Base-by-base conservation (phyloP, 306 rosid genomes). In the Cucurbita moschata region DNA sequence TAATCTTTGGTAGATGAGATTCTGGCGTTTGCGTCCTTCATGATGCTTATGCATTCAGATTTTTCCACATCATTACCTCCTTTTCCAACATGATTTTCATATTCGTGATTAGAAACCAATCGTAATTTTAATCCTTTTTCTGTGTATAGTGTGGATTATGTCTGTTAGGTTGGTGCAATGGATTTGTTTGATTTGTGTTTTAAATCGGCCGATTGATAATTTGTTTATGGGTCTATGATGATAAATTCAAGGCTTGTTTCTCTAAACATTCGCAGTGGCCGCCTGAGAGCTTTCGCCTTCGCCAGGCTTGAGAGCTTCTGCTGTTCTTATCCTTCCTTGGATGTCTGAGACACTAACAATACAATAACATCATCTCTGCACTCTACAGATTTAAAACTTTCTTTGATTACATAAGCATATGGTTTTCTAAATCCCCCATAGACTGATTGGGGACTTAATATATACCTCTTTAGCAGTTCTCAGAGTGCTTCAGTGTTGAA, bases 21-120 rank as follows among this genome's bases (percentile, higher is more conserved):
- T 85, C 89, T 87, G 88, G 90, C 89, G 80, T 80, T 70, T 50
- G 83, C 79, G 78, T 43, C 80, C 38, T 26, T 30, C 4, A 0
- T 44, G 51, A 78, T 86, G 91, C 75, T 79, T 58, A 9, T 91
- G 91, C 93, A 87, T 86, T 89, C 89, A 84, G 77, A 88, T 82
- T 77, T 50, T 86, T 91, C 82, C 75, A 85, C 64, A 88, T 76
- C 77, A 8, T 13, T 2, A 1, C 43, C 6, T 10, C 10, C 11
- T 5, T 11, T 6, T 6, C 2, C 35, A 2, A 30, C 35, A 30
- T 30, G 35, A 30, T 30, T 30, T 30, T 30, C 35, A 30, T 2
- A 0, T 30, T 30, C 35, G 4, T 30, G 35, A 30, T 30, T 30
- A 0, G 35, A 30, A 30, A 30, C 35, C 3, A 30, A 26, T 26